Percentiles rank a stretch among this genome's conserved stretches.
These are phyloP conservation scores for Elongisporangium prolatum DNA, from an alignment of 352 stramenopile species.

Conservation along the genomic window DNA sequence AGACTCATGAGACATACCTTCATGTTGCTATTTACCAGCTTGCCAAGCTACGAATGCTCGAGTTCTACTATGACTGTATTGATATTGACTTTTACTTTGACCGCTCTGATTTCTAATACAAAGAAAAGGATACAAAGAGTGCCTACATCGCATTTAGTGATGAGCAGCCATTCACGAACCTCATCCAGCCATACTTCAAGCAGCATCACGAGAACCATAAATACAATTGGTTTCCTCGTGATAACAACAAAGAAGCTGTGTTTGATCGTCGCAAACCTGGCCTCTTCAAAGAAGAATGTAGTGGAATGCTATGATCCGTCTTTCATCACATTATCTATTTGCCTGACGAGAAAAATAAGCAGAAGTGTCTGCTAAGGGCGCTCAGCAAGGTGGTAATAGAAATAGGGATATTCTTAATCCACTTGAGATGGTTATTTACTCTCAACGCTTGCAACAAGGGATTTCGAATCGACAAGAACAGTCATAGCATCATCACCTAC, in stretches of 20 bases:
- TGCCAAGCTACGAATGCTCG: constrained; percentile 10
- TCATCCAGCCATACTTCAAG: constrained; percentile 11
- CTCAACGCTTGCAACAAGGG: too few species aligned
- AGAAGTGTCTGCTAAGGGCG: too few species aligned
- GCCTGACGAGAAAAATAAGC: too few species aligned
- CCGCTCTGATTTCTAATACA: constrained; percentile 9
- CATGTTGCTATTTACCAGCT: constrained; percentile 10
- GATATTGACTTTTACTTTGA: constrained; percentile 13
- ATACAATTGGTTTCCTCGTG: constrained; percentile 18
- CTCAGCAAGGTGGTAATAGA: too few species aligned
- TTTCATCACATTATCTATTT: too few species aligned
- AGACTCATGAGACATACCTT: too few species aligned
- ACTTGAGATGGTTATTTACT: too few species aligned
- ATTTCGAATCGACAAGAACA: too few species aligned
- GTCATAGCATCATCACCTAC: too few species aligned
- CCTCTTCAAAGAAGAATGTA: constrained; percentile 21
- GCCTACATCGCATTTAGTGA: constrained; percentile 8
- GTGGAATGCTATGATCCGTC: too few species aligned
- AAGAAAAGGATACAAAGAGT: constrained; percentile 12
- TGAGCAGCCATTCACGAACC: constrained; percentile 9
- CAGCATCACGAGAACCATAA: constrained; percentile 9
- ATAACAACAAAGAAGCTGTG: neutral
- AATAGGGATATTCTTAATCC: too few species aligned
- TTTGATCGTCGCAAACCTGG: constrained; percentile 9
- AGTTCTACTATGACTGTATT: constrained; percentile 12